A percentile compares a stretch with the other conserved stretches of the same genome.
Conservation (phyloP, 1,284 basidiomycete species). For the Anthracocystis walkeri region DNA sequence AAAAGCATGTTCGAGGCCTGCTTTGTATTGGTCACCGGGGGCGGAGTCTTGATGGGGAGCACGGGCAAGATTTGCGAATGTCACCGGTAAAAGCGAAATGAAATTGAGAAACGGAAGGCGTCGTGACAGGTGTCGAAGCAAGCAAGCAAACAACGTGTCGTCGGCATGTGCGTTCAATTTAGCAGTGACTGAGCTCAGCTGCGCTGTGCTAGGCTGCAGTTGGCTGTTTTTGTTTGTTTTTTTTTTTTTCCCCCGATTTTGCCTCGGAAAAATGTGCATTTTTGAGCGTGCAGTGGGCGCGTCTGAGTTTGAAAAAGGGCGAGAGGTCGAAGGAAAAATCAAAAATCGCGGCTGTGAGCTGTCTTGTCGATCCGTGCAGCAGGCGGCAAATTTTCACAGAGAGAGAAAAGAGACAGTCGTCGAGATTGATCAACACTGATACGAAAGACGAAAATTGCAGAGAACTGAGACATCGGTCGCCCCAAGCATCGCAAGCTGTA, state of each 20-base stretch:
- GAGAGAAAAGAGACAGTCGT: neutral
- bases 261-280: neutral
- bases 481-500: too few relatives aligned
- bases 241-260: too few relatives aligned
- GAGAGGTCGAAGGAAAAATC: neutral
- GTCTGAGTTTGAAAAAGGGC: conserved; percentile 3
- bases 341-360: conserved; percentile 14
- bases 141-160: neutral
- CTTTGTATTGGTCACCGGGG: conserved; percentile 1
- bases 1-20: too few relatives aligned
- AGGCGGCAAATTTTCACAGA: neutral
- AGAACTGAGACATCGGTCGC: too few relatives aligned
- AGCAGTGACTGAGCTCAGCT: neutral
- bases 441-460: too few relatives aligned
- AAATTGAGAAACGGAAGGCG: neutral
- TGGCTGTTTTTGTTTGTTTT: too few relatives aligned
- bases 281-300: neutral
- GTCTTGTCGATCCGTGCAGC: conserved; percentile 36
- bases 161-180: conserved; percentile 1
- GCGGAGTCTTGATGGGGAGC: neutral
- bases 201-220: too few relatives aligned
- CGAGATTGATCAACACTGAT: too few relatives aligned
- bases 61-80: too few relatives aligned
- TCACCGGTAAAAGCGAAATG: neutral
- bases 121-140: neutral